Base-by-base conservation (phyloP, 768 basidiomycete species). In the Neoboletus magnificus region DNA sequence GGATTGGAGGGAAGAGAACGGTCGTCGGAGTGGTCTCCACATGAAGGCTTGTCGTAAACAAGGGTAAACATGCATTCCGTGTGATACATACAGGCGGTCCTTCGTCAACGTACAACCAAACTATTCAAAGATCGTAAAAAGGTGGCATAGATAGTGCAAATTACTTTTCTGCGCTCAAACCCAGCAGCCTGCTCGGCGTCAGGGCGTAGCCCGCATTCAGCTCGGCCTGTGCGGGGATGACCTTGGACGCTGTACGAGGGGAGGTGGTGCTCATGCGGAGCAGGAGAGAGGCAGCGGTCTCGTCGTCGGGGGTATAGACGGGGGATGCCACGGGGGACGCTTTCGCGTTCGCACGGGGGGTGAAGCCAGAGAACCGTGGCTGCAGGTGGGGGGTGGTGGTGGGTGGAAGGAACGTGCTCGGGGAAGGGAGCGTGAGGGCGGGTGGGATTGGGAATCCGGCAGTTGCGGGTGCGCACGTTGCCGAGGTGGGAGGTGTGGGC, bases 261-360 rank as follows among this genome's bases (percentile, higher is more conserved):
- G 67, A 66, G 5, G 55, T 59, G 25, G 44, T 73, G 60, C 81
- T 79, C 57, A 89, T 87, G 57, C 86, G 83, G 37, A 89, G 68
- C 15, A 88, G 68, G 56, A 89, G 72, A 4, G 86, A 82, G 16
- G 86, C 87, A 0, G 86, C 87, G 1, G 76, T 79, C 71, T 89
- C 84, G 64, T 90, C 87, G 51, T 89, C 87, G 0, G 83, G 80
- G 5, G 77, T 37, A 54, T 64, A 52, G 58, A 70, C 27, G 23
- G 63, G 62, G 18, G 70, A 64, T 45, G 68, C 35, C 16, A 43
- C 52, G 61, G 75, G 55, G 40, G 73, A 56, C 1, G 44, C 40
- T 35, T 49, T 67, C 0, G 57, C 1, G 50, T 49, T 65, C 16
- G 54, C 49, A 61, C 65, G 67, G 2, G 57, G 50, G 35, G 50